phyloP scores from a whole-genome alignment of 2,329 filamentous ascomycete genomes.

The Curvularia sp. region DNA sequence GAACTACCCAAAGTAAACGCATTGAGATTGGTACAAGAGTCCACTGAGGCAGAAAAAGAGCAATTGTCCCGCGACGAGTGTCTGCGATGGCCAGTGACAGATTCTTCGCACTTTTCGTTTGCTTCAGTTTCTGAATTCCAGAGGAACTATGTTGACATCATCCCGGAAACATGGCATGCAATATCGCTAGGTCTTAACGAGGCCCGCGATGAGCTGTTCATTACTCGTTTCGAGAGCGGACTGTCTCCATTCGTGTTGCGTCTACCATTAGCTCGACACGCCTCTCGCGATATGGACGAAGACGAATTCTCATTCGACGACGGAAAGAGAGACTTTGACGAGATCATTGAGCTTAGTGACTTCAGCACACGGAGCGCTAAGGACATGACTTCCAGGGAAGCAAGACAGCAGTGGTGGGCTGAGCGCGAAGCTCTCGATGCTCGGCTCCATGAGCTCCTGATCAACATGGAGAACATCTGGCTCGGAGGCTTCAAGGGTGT shows the following conservation, averaged over 20 bases:
- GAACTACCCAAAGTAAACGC: conserved; percentile 73
- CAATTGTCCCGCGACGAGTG: conserved; percentile 44
- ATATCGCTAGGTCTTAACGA: conserved; percentile 86
- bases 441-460: conserved; percentile 77
- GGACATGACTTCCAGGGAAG: conserved; percentile 75
- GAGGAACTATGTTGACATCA: conserved; percentile 80
- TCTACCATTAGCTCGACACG: conserved; percentile 82
- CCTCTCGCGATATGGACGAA: conserved; percentile 77
- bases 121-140: conserved; percentile 66
- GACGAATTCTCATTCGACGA: conserved; percentile 85
- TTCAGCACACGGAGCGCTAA: conserved; percentile 77
- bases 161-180: conserved; percentile 83
- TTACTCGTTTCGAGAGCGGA: conserved; percentile 81
- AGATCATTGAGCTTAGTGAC: conserved; percentile 84
- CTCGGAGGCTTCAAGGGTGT: conserved; percentile 93
- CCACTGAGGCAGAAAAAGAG: conserved; percentile 59
- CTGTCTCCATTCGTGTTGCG: conserved; percentile 84
- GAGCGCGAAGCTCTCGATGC: conserved; percentile 81
- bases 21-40: conserved; percentile 69
- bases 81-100: conserved; percentile 51
- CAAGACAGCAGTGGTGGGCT: conserved; percentile 87
- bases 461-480: conserved; percentile 91
- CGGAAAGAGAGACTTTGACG: conserved; percentile 77
- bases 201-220: conserved; percentile 80
- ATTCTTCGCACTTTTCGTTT: conserved; percentile 45